These are phyloP conservation scores for Hortiboletus flavorubellus DNA, from an alignment of 768 basidiomycete genomes.

Conservation along the genomic window DNA sequence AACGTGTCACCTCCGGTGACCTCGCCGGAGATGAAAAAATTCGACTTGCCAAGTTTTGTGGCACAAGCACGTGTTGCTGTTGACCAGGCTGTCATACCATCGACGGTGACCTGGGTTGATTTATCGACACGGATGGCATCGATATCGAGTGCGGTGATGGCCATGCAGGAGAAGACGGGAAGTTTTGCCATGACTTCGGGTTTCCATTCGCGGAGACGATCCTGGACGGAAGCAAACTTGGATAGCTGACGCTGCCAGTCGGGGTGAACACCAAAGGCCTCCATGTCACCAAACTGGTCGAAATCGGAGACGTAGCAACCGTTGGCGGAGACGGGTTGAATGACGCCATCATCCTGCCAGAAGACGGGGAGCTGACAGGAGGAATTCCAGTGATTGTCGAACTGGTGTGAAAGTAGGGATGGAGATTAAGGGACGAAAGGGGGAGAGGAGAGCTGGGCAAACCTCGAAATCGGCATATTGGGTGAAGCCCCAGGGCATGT, in stretches of 20 bases:
- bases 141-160: constrained; percentile 82
- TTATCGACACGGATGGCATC: constrained; percentile 97
- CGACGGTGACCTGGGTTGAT: constrained; percentile 86
- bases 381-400: constrained; percentile 64
- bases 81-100: constrained; percentile 76
- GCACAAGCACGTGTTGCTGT: constrained; percentile 74
- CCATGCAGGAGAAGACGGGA: constrained; percentile 77
- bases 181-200: constrained; percentile 76
- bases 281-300: constrained; percentile 95
- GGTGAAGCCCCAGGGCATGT: constrained; percentile 83
- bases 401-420: constrained; percentile 34
- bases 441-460: constrained; percentile 16
- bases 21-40: constrained; percentile 91
- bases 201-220: constrained; percentile 92
- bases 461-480: constrained; percentile 82
- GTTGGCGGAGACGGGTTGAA: constrained; percentile 45
- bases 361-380: constrained; percentile 77
- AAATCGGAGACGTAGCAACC: constrained; percentile 86
- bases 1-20: constrained; percentile 94
- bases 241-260: constrained; percentile 92
- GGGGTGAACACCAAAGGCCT: constrained; percentile 95
- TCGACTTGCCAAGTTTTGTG: constrained; percentile 63
- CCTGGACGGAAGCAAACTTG: constrained; percentile 95
- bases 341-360: constrained; percentile 73
- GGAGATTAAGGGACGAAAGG: neutral